Conservation (phyloP, 257 asterid species). For the Scutellaria galericulata region DNA sequence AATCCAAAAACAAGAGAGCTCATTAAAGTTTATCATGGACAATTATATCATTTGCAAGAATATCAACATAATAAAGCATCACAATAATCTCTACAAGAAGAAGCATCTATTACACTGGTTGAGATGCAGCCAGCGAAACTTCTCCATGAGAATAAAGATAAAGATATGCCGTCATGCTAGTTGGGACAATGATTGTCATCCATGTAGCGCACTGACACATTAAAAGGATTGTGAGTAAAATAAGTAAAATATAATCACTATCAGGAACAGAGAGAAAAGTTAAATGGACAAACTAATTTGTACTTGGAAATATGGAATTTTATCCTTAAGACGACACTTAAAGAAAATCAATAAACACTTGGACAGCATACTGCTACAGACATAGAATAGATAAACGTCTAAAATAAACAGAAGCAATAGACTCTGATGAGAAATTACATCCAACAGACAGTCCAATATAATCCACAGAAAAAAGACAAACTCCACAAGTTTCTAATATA, state of each 20-base stretch:
- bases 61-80: constrained; percentile 20
- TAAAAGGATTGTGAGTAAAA: constrained; percentile 35
- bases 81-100: constrained; percentile 50
- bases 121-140: constrained; percentile 95
- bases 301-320: constrained; percentile 5
- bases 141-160: constrained; percentile 99
- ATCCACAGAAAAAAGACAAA: constrained; percentile 4
- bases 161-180: constrained; percentile 97
- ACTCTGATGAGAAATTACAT: neutral
- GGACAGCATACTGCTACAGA: constrained; percentile 8
- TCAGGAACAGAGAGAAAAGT: constrained; percentile 30
- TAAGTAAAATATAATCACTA: constrained; percentile 25
- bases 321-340: constrained; percentile 5
- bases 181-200: constrained; percentile 97
- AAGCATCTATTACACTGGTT: constrained; percentile 99
- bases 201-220: constrained; percentile 89
- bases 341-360: constrained; percentile 4
- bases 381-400: constrained; percentile 3
- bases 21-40: constrained; percentile 12
- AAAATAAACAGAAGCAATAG: constrained; percentile 1
- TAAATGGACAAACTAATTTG: constrained; percentile 18
- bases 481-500: neutral
- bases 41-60: constrained; percentile 31
- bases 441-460: neutral
- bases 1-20: constrained; percentile 30